phyloP scores from a whole-genome alignment of 2,329 filamentous ascomycete genomes.

The Fusarium kyushuense region DNA sequence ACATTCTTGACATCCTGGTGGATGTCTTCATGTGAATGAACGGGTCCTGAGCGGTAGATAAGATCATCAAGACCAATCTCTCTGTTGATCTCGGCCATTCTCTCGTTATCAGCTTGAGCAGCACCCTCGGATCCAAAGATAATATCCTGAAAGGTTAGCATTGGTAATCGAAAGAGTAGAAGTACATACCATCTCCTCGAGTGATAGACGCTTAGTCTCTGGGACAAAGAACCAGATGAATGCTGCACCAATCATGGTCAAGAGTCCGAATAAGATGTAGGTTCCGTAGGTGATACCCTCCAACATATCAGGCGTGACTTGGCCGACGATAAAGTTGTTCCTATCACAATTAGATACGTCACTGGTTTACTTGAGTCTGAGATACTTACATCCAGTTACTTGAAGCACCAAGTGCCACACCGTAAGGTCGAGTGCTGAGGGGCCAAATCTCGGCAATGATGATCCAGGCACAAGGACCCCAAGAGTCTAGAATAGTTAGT shows the following conservation, averaged over 20 bases:
- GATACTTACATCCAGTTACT: slow-evolving; percentile 67
- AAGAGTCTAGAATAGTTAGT: slow-evolving; percentile 60
- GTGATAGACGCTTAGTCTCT: slow-evolving; percentile 71
- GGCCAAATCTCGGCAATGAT: slow-evolving; percentile 82
- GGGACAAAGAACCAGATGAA: slow-evolving; percentile 74
- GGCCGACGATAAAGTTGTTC: slow-evolving; percentile 74
- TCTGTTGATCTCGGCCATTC: slow-evolving; percentile 78
- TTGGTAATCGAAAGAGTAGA: fast-evolving
- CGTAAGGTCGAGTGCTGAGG: slow-evolving; percentile 75
- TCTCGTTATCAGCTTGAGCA: slow-evolving; percentile 73
- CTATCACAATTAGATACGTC: background rate
- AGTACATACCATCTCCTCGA: slow-evolving; percentile 70
- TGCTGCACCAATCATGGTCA: slow-evolving; percentile 71
- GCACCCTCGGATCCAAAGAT: slow-evolving; percentile 76
- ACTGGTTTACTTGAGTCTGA: fast-evolving
- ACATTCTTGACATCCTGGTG: background rate
- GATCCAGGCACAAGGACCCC: slow-evolving; percentile 82
- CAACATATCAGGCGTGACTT: slow-evolving; percentile 77
- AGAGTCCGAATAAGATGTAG: slow-evolving; percentile 75
- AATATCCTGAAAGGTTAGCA: slow-evolving; percentile 62
- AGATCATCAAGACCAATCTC: slow-evolving; percentile 69
- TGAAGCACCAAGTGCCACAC: slow-evolving; percentile 75
- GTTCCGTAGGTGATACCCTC: slow-evolving; percentile 74
- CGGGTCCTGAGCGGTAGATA: background rate
- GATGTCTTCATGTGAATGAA: background rate